phyloP scores from a whole-genome alignment of 129 eudicot genomes.

The Flaveria bidentis region DNA sequence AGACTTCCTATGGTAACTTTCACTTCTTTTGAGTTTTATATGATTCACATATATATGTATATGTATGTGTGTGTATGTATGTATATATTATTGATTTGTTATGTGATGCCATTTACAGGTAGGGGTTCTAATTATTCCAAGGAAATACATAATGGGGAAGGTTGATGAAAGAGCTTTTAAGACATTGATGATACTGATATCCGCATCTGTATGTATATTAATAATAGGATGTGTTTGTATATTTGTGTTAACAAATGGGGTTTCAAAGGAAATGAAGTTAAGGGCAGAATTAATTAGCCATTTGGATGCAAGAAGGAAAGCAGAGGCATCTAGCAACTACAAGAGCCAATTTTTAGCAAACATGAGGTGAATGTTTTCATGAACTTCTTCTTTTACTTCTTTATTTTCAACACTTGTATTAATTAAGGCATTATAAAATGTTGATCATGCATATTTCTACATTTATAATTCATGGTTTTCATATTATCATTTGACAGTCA shows the following conservation, averaged over 20 bases:
- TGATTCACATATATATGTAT: not conserved
- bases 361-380: conserved; percentile 68
- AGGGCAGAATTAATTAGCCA: conserved; percentile 91
- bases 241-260: conserved; percentile 89
- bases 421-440: not conserved
- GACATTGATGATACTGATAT: conserved; percentile 73
- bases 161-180: conserved; percentile 86
- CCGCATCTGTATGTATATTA: conserved; percentile 84
- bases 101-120: conserved; percentile 51
- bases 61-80: not conserved
- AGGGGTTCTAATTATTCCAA: conserved; percentile 88
- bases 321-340: conserved; percentile 96
- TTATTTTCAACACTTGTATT: not conserved
- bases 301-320: conserved; percentile 94
- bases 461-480: conserved; percentile 16
- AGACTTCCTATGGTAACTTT: conserved; percentile 89
- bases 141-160: conserved; percentile 94
- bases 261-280: conserved; percentile 96
- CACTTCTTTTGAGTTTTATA: not conserved
- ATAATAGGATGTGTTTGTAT: conserved; percentile 84
- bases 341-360: conserved; percentile 97
- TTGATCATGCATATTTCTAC: conserved; percentile 17
- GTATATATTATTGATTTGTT: not conserved
- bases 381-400: not conserved
- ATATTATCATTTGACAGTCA: conserved; percentile 56